Conservation (phyloP, 2,329 filamentous ascomycete species). For the Sarocladiaceae sp. region DNA sequence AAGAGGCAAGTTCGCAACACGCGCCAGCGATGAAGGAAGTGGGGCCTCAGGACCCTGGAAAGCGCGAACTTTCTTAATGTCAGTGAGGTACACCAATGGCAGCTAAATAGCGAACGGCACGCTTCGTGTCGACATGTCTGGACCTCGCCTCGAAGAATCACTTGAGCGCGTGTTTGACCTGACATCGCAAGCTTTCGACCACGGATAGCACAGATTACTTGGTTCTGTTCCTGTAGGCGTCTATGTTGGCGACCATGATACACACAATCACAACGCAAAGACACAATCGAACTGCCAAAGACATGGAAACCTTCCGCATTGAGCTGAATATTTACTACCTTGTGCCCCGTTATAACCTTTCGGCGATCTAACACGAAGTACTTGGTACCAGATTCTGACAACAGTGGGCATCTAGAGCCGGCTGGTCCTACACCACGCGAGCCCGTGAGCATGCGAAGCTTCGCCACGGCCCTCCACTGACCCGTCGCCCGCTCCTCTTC, state of each 20-base stretch:
- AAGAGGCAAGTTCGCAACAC: not conserved
- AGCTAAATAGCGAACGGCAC: too few species aligned
- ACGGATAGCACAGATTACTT: too few species aligned
- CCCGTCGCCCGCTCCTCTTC: not conserved
- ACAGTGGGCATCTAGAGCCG: not conserved
- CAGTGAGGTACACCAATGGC: too few species aligned
- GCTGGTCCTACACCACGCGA: not conserved
- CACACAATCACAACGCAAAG: too few species aligned
- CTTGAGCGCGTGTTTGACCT: too few species aligned
- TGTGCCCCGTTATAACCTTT: not conserved
- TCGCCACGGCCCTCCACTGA: not conserved
- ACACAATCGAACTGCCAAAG: not conserved
- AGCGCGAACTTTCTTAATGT: too few species aligned
- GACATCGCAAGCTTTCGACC: too few species aligned
- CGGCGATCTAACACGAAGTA: constrained; percentile 1
- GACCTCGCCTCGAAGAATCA: too few species aligned
- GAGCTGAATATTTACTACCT: constrained; percentile 3
- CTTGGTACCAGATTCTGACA: constrained; percentile 4
- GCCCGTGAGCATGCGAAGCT: not conserved
- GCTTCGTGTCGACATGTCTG: too few species aligned
- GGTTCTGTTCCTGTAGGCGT: too few species aligned
- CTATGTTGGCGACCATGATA: too few species aligned
- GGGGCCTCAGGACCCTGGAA: too few species aligned
- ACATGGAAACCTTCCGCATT: constrained; percentile 7
- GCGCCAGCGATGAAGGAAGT: not conserved